Evolutionary conservation across 2,329 filamentous ascomycete genomes (phyloP).

Genomic region (Grosmannia huntii): DNA sequence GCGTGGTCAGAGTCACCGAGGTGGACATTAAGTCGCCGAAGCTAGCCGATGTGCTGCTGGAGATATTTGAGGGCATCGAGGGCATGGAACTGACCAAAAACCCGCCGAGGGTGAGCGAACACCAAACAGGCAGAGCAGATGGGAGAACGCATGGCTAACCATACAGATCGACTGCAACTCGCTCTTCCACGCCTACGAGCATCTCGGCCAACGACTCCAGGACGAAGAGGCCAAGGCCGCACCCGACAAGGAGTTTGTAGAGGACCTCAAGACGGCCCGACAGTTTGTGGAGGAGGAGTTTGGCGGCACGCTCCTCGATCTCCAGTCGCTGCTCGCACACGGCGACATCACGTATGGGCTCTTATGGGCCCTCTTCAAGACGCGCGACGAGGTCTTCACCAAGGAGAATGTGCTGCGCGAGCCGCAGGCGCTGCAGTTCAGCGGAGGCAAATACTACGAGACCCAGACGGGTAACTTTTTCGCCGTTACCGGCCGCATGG

Average conservation of each 20-base stretch:
- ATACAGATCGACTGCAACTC: neutral
- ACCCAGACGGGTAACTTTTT: slow-evolving; percentile 11
- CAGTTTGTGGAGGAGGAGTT: slow-evolving; percentile 11
- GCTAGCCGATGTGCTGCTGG: neutral
- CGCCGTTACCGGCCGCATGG: slow-evolving; percentile 24
- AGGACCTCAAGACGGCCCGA: slow-evolving; percentile 15
- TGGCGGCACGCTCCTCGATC: neutral
- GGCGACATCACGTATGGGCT: slow-evolving; percentile 29
- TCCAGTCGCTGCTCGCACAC: slow-evolving; percentile 4
- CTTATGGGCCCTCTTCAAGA: slow-evolving; percentile 40
- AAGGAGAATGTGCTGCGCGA: slow-evolving; percentile 19
- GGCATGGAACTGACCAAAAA: neutral
- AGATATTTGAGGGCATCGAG: neutral
- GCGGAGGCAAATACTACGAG: neutral
- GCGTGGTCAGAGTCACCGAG: neutral
- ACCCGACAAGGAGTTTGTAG: slow-evolving; percentile 16
- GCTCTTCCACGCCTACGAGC: neutral
- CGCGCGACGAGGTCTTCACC: slow-evolving; percentile 28
- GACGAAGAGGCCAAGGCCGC: neutral
- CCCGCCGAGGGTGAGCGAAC: neutral
- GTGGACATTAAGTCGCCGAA: neutral
- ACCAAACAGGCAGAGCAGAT: neutral
- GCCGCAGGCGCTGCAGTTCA: slow-evolving; percentile 17
- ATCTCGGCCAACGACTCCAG: neutral
- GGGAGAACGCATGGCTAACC: neutral